A percentile compares a stretch with the other conserved stretches of the same genome.
Conservation (phyloP, 2,329 filamentous ascomycete species). For the Pseudogymnoascus destructans region DNA sequence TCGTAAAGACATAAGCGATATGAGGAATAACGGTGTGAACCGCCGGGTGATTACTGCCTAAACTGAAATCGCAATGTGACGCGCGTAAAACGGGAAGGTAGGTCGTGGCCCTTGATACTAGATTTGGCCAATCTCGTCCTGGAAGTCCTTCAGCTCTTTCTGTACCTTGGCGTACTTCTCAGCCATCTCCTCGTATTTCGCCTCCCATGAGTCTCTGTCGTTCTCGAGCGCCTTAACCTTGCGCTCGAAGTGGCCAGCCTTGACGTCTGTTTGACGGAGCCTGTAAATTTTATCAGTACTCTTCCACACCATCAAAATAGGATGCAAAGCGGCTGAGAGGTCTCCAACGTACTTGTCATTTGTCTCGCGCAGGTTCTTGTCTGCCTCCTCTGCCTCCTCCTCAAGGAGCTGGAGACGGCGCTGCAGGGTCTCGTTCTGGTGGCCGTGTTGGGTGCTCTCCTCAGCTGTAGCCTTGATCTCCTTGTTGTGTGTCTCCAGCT, state of each 20-base stretch:
- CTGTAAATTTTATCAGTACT: slow-evolving; percentile 34
- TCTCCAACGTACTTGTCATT: slow-evolving; percentile 79
- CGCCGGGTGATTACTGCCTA: slow-evolving; percentile 2
- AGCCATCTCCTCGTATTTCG: slow-evolving; percentile 95
- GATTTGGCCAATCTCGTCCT: slow-evolving; percentile 85
- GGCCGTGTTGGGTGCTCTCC: slow-evolving; percentile 69
- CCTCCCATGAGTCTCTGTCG: slow-evolving; percentile 86
- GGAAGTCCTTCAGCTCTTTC: slow-evolving; percentile 86
- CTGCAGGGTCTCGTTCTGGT: slow-evolving; percentile 83
- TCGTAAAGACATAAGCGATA: not conserved
- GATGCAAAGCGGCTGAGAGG: slow-evolving; percentile 1
- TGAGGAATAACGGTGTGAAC: slow-evolving; percentile 3
- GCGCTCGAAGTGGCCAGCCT: slow-evolving; percentile 97
- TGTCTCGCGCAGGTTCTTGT: slow-evolving; percentile 90
- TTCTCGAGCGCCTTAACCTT: slow-evolving; percentile 95
- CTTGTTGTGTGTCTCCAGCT: slow-evolving; percentile 72
- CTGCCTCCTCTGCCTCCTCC: slow-evolving; percentile 93
- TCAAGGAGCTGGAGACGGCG: slow-evolving; percentile 90
- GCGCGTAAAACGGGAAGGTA: slow-evolving; percentile 2
- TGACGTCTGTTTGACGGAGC: slow-evolving; percentile 97
- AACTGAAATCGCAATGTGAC: slow-evolving; percentile 8
- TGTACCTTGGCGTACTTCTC: slow-evolving; percentile 75
- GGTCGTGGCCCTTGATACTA: slow-evolving; percentile 31
- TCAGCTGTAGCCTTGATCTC: slow-evolving; percentile 78
- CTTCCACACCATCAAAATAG: slow-evolving; percentile 9